Percentiles rank a stretch among this genome's conserved stretches.
These are phyloP conservation scores for Penicillium verhagenii DNA, from an alignment of 495 filamentous ascomycete genomes.

Conservation along the genomic window DNA sequence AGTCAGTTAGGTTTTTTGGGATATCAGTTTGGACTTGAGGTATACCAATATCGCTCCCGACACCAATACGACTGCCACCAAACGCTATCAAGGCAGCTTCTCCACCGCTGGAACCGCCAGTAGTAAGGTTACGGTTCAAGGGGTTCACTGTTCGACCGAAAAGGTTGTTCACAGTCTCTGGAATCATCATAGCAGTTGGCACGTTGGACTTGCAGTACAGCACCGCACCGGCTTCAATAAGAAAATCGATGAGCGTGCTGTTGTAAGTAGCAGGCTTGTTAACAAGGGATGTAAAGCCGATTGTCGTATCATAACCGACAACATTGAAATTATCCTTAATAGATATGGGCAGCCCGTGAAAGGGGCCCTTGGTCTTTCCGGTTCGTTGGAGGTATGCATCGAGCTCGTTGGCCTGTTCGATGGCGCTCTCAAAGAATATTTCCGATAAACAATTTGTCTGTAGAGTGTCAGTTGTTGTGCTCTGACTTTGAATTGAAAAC, in stretches of 20 bases:
- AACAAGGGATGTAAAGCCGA: background rate
- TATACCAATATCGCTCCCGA: conserved; percentile 53
- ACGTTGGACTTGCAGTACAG: conserved; percentile 42
- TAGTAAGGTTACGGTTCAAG: conserved; percentile 44
- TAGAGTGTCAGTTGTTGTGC: too few species aligned
- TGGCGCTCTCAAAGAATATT: conserved; percentile 58
- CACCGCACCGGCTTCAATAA: conserved; percentile 12
- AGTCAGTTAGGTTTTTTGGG: background rate
- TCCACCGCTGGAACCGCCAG: conserved; percentile 61
- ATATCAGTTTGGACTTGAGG: background rate
- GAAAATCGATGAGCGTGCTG: conserved; percentile 28
- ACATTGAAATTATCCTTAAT: conserved; percentile 64
- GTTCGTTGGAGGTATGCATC: conserved; percentile 22
- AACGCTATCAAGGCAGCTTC: conserved; percentile 61
- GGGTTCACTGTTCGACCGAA: conserved; percentile 54
- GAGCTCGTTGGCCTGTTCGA: conserved; percentile 41
- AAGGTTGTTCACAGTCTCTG: conserved; percentile 33
- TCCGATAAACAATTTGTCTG: too few species aligned
- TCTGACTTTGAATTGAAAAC: too few species aligned
- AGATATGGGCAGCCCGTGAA: conserved; percentile 56
- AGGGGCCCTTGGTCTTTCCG: conserved; percentile 41
- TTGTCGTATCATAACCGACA: conserved; percentile 27
- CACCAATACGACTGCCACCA: conserved; percentile 57
- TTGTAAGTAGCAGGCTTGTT: conserved; percentile 25
- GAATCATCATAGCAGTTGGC: conserved; percentile 52